Conservation (phyloP, 2,329 filamentous ascomycete genomes). For the Claviceps cyperi region DNA sequence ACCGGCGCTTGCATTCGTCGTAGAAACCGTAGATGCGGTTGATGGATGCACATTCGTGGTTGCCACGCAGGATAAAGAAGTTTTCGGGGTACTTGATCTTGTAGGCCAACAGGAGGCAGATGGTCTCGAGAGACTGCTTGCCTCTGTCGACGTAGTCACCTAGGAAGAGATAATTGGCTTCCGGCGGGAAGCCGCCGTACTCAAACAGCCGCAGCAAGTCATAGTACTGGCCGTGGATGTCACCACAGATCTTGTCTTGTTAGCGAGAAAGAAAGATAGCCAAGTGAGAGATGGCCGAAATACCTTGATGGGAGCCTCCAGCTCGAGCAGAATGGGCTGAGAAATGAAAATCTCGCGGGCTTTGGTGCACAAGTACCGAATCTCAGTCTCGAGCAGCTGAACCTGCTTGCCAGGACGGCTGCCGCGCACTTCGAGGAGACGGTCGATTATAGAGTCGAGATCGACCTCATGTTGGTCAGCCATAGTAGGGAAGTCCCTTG, state of each 20-base stretch:
- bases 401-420: constrained; percentile 98
- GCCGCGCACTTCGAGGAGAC: constrained; percentile 91
- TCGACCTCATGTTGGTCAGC: constrained; percentile 75
- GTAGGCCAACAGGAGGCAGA: constrained; percentile 90
- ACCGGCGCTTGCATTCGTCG: constrained; percentile 97
- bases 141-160: constrained; percentile 98
- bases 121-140: constrained; percentile 98
- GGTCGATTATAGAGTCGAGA: constrained; percentile 98
- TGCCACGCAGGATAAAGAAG: constrained; percentile 96
- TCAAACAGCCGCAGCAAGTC: constrained; percentile 94
- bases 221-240: constrained; percentile 99
- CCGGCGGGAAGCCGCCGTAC: constrained; percentile 93
- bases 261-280: background rate
- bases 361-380: constrained; percentile 95
- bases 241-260: constrained; percentile 72
- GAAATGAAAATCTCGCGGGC: constrained; percentile 99
- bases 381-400: constrained; percentile 89
- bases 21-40: constrained; percentile 99
- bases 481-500: constrained; percentile 31
- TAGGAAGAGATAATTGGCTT: constrained; percentile 98
- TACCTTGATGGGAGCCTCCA: constrained; percentile 99
- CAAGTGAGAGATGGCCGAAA: constrained; percentile 1
- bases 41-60: constrained; percentile 98
- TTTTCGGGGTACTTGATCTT: constrained; percentile 99
- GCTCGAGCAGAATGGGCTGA: constrained; percentile 91